Evolutionary conservation across 228 moss, liverwort and hornwort species (phyloP).

Genomic region (Sphagnum magellanicum): DNA sequence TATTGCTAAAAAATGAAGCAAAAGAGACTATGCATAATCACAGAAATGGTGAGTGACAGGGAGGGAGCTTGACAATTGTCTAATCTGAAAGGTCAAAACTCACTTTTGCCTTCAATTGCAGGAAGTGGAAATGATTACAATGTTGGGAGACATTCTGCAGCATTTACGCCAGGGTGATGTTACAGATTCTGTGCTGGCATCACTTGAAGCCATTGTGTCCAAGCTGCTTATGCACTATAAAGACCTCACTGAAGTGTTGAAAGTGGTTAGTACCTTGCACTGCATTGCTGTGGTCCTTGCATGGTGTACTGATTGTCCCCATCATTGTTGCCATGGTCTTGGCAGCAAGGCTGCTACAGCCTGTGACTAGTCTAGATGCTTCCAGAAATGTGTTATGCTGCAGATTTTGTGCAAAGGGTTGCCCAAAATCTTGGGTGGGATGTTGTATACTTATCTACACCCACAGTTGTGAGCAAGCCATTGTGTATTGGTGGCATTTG

Average conservation of each 20-base stretch:
- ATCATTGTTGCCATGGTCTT: background rate
- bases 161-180: slow-evolving; percentile 65
- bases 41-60: too few species aligned
- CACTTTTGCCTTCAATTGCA: slow-evolving; percentile 14
- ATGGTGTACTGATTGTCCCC: background rate
- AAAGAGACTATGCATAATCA: background rate
- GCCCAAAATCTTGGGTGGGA: too few species aligned
- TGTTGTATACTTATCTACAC: too few species aligned
- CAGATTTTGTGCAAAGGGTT: too few species aligned
- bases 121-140: slow-evolving; percentile 75
- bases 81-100: too few species aligned
- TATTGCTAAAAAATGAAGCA: background rate
- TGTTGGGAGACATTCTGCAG: slow-evolving; percentile 70
- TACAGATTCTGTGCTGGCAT: slow-evolving; percentile 55
- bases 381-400: too few species aligned
- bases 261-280: slow-evolving; percentile 48
- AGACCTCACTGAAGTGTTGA: slow-evolving; percentile 81
- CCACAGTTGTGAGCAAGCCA: too few species aligned
- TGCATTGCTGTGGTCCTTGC: background rate
- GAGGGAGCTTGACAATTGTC: too few species aligned
- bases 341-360: too few species aligned
- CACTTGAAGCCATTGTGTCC: slow-evolving; percentile 82
- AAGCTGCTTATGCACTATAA: slow-evolving; percentile 80
- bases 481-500: too few species aligned
- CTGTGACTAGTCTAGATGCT: too few species aligned